A percentile compares a stretch with the other conserved stretches of the same genome.
phyloP scores from a whole-genome alignment of 139 green algal species.

The Choricystis sp. region DNA sequence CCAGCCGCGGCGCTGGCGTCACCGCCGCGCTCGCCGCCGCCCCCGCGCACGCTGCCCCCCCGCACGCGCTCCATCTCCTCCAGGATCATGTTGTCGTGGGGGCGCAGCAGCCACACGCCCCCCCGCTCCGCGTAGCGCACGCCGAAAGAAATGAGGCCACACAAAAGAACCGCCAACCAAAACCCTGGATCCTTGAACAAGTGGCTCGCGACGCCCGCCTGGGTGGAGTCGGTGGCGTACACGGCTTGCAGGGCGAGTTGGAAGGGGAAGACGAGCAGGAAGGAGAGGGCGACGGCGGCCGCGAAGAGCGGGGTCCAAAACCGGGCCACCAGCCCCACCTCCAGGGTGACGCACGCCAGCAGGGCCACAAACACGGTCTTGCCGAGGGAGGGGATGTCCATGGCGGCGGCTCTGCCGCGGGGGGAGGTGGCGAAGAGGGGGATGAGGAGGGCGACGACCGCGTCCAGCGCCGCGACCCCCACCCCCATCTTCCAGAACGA shows the following conservation, averaged over 20 bases:
- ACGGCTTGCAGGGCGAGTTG: slow-evolving; percentile 24
- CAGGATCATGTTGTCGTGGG: slow-evolving; percentile 30
- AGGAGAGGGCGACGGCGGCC: slow-evolving; percentile 32
- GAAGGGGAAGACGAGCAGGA: slow-evolving; percentile 44
- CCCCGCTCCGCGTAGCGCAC: slow-evolving; percentile 23
- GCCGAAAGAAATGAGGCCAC: slow-evolving; percentile 23
- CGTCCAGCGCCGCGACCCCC: slow-evolving; percentile 20
- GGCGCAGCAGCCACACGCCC: slow-evolving; percentile 25
- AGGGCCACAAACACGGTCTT: slow-evolving; percentile 31
- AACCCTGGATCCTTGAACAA: slow-evolving; percentile 22
- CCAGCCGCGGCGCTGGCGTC: background rate
- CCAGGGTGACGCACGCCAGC: slow-evolving; percentile 40
- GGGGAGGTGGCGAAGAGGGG: slow-evolving; percentile 20
- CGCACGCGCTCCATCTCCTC: slow-evolving; percentile 16
- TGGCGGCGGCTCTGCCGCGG: slow-evolving; percentile 7
- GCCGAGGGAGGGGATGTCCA: slow-evolving; percentile 38
- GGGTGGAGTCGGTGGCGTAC: slow-evolving; percentile 22
- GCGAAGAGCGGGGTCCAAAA: slow-evolving; percentile 50
- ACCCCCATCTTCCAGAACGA: slow-evolving; percentile 42
- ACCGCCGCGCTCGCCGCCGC: too few relatives aligned
- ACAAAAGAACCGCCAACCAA: slow-evolving; percentile 29
- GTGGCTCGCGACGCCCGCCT: slow-evolving; percentile 22
- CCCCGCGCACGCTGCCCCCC: background rate
- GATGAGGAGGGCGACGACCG: slow-evolving; percentile 44
- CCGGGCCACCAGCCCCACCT: slow-evolving; percentile 38